Evolutionary conservation across 2,329 filamentous ascomycete species (phyloP), one percentile per base, ranked within the genome.

Genomic region (Fusarium sp.): DNA sequence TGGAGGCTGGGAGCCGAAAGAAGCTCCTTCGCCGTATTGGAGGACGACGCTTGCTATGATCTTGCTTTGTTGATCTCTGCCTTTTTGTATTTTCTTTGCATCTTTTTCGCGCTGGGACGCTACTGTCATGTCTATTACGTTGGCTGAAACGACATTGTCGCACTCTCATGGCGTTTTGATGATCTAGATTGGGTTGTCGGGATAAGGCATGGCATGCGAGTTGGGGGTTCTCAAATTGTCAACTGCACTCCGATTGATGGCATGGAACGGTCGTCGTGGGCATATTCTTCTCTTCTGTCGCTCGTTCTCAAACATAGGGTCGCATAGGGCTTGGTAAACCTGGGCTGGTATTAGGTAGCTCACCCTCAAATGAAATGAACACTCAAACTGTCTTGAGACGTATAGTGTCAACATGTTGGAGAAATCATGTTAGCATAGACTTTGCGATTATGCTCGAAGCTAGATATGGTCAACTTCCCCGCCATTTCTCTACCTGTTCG

Each of bases 1-100:
- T 82, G 12, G 60, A 70, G 20, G 54, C 66, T 35, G 73, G 74
- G 33, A 75, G 77, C 39, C 81, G 83, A 39, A 82, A 82, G 73
- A 84, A 82, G 74, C 79, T 85, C 54, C 78, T 83, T 31, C 82
- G 83, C 28, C 84, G 84, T 26, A 83, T 86, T 28, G 82, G 84
- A 17, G 79, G 79, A 41, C 77, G 80, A 20, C 77, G 76, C 35
- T 49, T 79, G 60, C 69, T 79, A 56, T 78, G 70, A 78, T 66
- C 51, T 51, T 54, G 35, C 18, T 52, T n/a, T 26, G 41, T 36
- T 54, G 18, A 48, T 58, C 52, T 63, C 22, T 44, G 39, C 45
- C 18, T 74, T 42, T 44, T 28, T 11, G 13, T 51, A 17, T 57
- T 35, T 36, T 51, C 54, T 60, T 44, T 51, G 51, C 35, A 49